Base-by-base conservation (phyloP, 257 asterid genomes). In the Buddleja alternifolia region DNA sequence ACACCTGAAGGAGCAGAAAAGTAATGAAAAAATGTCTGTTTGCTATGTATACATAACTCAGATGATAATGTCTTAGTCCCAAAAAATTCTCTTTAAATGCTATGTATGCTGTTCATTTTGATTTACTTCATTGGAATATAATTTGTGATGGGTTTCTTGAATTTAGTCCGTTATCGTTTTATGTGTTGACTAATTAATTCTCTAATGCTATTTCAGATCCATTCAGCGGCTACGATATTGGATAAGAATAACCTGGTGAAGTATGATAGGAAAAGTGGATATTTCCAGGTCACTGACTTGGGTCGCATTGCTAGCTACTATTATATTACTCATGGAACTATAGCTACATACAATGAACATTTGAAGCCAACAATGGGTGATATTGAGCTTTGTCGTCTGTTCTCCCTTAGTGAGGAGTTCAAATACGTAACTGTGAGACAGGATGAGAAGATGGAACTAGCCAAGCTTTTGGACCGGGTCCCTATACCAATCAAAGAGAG, bases 321-420 rank as follows among this genome's bases (percentile, higher is more conserved):
- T 60, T 84, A 84, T 56, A 84, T 84, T 9, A 84, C 84, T 12
- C 84, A 78, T 51, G 87, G 87, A 59, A 84, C 87, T 8, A 81
- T 84, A 34, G 69, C 86, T 60, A 84, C 85, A 41, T 84, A 78
- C 78, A 84, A 84, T 54, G 89, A 84, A 77, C 83, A 81, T 62
- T 75, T 84, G 80, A 84, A 81, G 80, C 89, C 87, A 60, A 84
- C 89, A 20, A 84, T 84, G 89, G 89, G 89, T 74, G 89, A 84
- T 67, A 84, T 84, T 1, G 89, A 84, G 78, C 89, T 84, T 63
- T 84, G 89, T 57, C 87, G 87, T 54, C 77, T 84, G 64, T 84
- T 84, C 83, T 84, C 87, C 52, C 85, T 81, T 17, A 84, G 89
- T 56, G 89, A 84, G 72, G 89, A 84, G 82, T 84, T 84, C 72